Evolutionary conservation across 257 asterid species (phyloP), one percentile per base, ranked within the genome.

Genomic region (Marsdenia floribunda): DNA sequence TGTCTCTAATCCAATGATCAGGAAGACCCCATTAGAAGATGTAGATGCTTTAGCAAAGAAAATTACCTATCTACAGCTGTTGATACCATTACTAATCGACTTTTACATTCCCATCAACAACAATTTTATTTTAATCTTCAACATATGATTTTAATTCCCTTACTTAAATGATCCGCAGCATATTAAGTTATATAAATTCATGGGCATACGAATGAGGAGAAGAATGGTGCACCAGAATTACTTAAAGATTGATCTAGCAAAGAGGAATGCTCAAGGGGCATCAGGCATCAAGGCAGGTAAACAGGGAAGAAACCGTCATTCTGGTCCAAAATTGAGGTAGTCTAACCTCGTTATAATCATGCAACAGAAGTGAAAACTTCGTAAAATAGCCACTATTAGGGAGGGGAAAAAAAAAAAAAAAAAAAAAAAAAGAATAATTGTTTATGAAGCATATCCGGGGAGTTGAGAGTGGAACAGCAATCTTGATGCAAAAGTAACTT

Each of bases 401-500:
- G 7, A 33, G 13, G n/a, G n/a, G n/a, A n/a, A n/a, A n/a, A n/a
- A n/a, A n/a, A n/a, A 64, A 5, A 6, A 14, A 3, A 11, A 2
- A 5, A 5, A 5, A 5, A 38, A 38, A 44, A 6, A 44, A 44
- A 11, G 49, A 44, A 44, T 44, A 65, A 18, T 37, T 16, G 50
- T 18, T 37, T 50, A 65, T 35, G 69, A 10, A 64, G 11, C 7
- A 35, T 61, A 29, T 35, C 38, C 9, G 47, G 24, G 38, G 12
- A 46, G 40, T 63, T 33, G 26, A 33, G 47, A 16, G 26, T n/a
- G 38, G 24, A 75, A 65, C 73, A 37, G 26, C 7, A 64, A 65
- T 65, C 70, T 37, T 64, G 70, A 35, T 5, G 70, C 70, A 37
- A 65, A 61, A 61, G 68, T n/a, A 61, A 61, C 68, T 61, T 3